Conservation (phyloP, 202 grass and related monocot genomes). For the Carex arenaria region DNA sequence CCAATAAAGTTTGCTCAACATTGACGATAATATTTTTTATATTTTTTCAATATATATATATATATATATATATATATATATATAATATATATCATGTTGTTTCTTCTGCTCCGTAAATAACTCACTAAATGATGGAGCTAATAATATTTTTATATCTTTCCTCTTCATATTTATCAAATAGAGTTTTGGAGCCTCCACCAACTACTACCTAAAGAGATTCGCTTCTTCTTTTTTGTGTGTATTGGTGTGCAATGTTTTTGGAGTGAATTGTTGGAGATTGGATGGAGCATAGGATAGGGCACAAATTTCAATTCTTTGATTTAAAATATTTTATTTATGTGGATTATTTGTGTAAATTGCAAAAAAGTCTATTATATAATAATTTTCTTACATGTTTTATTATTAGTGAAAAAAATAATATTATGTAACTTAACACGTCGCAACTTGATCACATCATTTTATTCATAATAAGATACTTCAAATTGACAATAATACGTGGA, state of each 20-base stretch:
- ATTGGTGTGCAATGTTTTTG: background rate
- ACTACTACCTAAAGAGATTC: background rate
- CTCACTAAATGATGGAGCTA: background rate
- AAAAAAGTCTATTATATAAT: too few species aligned
- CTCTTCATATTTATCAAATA: background rate
- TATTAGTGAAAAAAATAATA: too few species aligned
- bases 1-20: background rate
- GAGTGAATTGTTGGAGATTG: background rate
- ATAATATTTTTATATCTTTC: background rate
- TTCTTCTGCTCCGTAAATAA: background rate
- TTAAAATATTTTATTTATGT: background rate
- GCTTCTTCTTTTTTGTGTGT: too few species aligned
- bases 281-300: background rate
- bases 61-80: background rate
- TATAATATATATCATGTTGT: too few species aligned
- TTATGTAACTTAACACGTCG: too few species aligned
- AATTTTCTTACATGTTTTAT: too few species aligned
- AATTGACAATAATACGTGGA: too few species aligned
- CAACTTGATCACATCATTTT: too few species aligned
- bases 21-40: background rate
- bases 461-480: too few species aligned
- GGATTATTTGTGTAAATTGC: too few species aligned
- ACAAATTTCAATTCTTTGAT: background rate
- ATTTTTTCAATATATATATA: background rate
- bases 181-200: background rate